Evolutionary conservation across 495 filamentous ascomycete genomes (phyloP).

Genomic region (Aspergillus conjunctus): DNA sequence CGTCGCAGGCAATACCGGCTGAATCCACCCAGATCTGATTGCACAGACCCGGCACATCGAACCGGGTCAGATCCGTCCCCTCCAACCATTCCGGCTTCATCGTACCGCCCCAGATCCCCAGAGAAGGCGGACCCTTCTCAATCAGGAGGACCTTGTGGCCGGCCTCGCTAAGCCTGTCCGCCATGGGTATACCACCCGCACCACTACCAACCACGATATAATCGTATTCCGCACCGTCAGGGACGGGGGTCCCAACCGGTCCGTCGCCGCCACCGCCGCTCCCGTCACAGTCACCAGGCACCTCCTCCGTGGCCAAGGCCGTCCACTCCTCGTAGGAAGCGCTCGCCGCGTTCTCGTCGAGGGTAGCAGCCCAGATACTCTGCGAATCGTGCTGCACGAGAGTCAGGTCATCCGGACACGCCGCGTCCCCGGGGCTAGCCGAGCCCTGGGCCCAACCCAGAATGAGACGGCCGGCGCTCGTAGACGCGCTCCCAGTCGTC

Average conservation of each 20-base stretch:
- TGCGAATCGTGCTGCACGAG: constrained; percentile 22
- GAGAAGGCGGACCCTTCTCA: constrained; percentile 39
- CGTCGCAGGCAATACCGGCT: constrained; percentile 59
- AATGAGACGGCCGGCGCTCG: constrained; percentile 12
- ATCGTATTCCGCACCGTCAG: constrained; percentile 47
- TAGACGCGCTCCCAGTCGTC: constrained; percentile 13
- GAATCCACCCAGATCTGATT: constrained; percentile 61
- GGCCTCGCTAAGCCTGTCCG: constrained; percentile 65
- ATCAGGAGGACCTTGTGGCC: constrained; percentile 49
- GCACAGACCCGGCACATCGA: constrained; percentile 75
- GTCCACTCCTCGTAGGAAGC: constrained; percentile 18
- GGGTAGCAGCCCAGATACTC: constrained; percentile 17
- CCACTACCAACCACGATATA: constrained; percentile 52
- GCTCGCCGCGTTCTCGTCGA: constrained; percentile 15
- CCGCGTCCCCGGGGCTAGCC: neutral
- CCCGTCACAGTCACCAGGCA: constrained; percentile 16
- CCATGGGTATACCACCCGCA: constrained; percentile 47
- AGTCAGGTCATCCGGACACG: constrained; percentile 19
- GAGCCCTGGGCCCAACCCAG: constrained; percentile 21
- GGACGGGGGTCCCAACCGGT: constrained; percentile 13
- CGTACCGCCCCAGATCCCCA: constrained; percentile 34
- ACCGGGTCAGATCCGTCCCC: constrained; percentile 57
- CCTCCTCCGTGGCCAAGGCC: constrained; percentile 16
- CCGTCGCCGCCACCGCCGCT: constrained; percentile 15
- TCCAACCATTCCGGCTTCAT: constrained; percentile 34